A percentile compares a stretch with the other conserved stretches of the same genome.
Conservation (phyloP, 805 yeast genomes). For the Wickerhamomyces silvicola region DNA sequence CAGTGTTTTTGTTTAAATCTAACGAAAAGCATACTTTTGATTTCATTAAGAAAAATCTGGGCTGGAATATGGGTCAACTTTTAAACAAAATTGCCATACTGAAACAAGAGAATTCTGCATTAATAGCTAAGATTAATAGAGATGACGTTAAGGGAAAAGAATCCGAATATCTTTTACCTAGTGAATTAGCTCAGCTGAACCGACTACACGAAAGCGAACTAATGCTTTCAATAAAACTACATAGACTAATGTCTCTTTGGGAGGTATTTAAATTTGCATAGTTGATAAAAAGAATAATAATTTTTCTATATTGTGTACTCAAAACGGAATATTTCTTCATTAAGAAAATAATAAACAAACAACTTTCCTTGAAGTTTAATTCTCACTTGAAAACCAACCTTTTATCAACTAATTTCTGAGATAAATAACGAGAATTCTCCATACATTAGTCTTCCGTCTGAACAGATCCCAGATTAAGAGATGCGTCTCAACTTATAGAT, state of each 20-base stretch:
- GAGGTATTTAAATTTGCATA: conserved; percentile 40
- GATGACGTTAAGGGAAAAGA: conserved; percentile 87
- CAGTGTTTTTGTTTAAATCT: conserved; percentile 76
- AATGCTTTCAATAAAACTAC: conserved; percentile 44
- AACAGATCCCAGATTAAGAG: conserved; percentile 61
- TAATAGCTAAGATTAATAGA: conserved; percentile 76
- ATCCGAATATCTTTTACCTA: conserved; percentile 61
- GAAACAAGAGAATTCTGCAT: conserved; percentile 54
- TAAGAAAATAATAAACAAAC: too few relatives aligned
- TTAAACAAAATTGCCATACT: conserved; percentile 47
- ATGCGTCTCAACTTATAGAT: conserved; percentile 75
- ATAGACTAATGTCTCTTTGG: conserved; percentile 51
- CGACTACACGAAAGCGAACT: conserved; percentile 53
- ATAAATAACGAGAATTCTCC: neutral
- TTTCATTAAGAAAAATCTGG: conserved; percentile 39
- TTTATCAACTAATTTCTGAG: too few relatives aligned
- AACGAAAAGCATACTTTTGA: conserved; percentile 46
- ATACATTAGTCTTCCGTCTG: conserved; percentile 42
- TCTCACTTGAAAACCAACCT: too few relatives aligned
- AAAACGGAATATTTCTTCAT: too few relatives aligned
- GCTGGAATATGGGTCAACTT: conserved; percentile 40
- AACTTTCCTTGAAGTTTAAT: too few relatives aligned
- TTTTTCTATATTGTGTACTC: neutral
- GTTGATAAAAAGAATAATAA: neutral
- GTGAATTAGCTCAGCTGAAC: conserved; percentile 69